These are phyloP conservation scores for Blumeria graminis DNA, from an alignment of 2,329 filamentous ascomycete genomes.

Conservation along the genomic window DNA sequence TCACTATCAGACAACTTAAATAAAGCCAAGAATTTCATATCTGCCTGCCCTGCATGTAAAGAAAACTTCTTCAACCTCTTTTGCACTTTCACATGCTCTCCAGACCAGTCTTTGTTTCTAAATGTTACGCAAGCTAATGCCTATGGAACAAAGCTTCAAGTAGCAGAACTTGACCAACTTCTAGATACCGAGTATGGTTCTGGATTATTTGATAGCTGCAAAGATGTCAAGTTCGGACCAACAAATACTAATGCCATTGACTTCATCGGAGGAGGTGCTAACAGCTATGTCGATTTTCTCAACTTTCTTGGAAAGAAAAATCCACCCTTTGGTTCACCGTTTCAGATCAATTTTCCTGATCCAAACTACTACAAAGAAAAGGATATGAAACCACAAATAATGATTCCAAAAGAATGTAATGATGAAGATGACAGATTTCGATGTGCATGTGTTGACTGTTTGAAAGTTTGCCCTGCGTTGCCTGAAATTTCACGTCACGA, in stretches of 20 bases:
- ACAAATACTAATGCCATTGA: conserved; percentile 87
- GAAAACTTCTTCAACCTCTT: conserved; percentile 98
- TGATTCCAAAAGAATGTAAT: conserved; percentile 68
- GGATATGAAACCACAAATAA: conserved; percentile 46
- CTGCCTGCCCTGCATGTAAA: conserved; percentile 88
- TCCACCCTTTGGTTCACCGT: conserved; percentile 62
- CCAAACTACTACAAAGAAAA: conserved; percentile 32
- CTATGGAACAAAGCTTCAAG: conserved; percentile 31
- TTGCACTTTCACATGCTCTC: conserved; percentile 94
- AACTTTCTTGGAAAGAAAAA: conserved; percentile 90
- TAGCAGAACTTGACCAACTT: conserved; percentile 76
- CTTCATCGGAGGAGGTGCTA: conserved; percentile 84
- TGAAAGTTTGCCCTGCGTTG: conserved; percentile 59
- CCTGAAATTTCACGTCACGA: conserved; percentile 46
- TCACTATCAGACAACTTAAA: conserved; percentile 64
- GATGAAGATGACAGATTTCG: conserved; percentile 65
- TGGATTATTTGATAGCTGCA: conserved; percentile 91
- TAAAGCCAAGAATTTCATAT: conserved; percentile 69
- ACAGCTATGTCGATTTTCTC: conserved; percentile 66
- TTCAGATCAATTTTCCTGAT: conserved; percentile 84
- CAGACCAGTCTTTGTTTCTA: conserved; percentile 83
- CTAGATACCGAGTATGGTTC: conserved; percentile 63
- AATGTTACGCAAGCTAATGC: conserved; percentile 60
- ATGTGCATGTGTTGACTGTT: conserved; percentile 87
- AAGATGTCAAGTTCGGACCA: conserved; percentile 93